Conservation (phyloP, 2,329 filamentous ascomycete genomes). For the Colletotrichum liriopes region DNA sequence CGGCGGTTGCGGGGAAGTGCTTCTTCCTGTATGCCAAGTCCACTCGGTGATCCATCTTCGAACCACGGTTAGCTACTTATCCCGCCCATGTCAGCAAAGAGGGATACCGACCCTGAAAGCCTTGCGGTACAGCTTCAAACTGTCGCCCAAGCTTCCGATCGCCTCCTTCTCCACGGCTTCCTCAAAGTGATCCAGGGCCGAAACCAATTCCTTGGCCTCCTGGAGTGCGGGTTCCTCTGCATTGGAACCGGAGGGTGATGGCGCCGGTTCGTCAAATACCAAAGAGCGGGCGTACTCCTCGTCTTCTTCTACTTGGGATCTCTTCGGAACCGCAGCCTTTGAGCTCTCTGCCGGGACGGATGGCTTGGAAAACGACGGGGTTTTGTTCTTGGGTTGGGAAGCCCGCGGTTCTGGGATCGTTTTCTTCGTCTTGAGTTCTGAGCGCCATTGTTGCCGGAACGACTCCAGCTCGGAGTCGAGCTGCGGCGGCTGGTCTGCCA, state of each 20-base stretch:
- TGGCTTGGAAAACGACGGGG: constrained; percentile 45
- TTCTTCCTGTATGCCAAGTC: constrained; percentile 92
- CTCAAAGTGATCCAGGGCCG: constrained; percentile 94
- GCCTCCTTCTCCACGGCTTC: constrained; percentile 90
- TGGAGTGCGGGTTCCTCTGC: constrained; percentile 42
- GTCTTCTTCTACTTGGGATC: constrained; percentile 52
- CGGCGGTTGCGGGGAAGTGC: constrained; percentile 81
- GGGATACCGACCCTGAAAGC: constrained; percentile 80
- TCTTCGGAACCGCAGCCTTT: constrained; percentile 22
- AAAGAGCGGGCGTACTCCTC: constrained; percentile 53
- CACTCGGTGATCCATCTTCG: constrained; percentile 84
- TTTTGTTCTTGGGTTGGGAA: constrained; percentile 46
- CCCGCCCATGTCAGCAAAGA: not conserved
- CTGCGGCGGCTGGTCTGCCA: constrained; percentile 48
- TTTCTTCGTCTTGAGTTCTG: constrained; percentile 75
- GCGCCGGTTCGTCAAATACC: constrained; percentile 52
- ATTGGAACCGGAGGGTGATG: constrained; percentile 1
- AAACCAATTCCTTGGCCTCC: constrained; percentile 68
- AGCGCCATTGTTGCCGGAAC: constrained; percentile 89
- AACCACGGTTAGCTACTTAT: constrained; percentile 41
- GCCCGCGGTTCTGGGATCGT: constrained; percentile 32
- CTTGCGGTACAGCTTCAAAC: constrained; percentile 87
- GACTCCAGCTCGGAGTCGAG: constrained; percentile 83
- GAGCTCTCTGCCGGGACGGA: constrained; percentile 46
- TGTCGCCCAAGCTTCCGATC: constrained; percentile 89